phyloP scores from a whole-genome alignment of 306 rosid species.

The Pueraria montana region DNA sequence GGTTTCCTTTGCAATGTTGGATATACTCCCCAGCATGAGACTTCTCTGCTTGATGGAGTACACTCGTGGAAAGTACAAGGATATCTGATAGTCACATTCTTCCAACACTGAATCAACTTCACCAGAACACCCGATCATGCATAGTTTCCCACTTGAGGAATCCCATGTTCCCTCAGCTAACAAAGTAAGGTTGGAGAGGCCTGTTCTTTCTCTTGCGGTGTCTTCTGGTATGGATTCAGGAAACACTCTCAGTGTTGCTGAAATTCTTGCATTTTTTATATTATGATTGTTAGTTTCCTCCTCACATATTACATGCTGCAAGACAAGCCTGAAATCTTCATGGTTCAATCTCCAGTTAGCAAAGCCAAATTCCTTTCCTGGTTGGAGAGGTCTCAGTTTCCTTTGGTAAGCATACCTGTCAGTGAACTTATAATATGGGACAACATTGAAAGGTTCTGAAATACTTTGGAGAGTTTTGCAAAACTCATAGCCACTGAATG shows the following conservation, averaged over 20 bases:
- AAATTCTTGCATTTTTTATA: slow-evolving; percentile 2
- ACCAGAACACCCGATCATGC: slow-evolving; percentile 40
- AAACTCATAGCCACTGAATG: slow-evolving; percentile 34
- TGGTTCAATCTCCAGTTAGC: neutral
- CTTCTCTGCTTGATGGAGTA: slow-evolving; percentile 39
- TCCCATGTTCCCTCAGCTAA: slow-evolving; percentile 41
- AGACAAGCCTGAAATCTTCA: slow-evolving; percentile 22
- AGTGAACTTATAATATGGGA: neutral
- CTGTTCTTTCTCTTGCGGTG: slow-evolving; percentile 1
- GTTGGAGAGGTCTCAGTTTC: neutral
- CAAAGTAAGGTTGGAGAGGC: slow-evolving; percentile 19
- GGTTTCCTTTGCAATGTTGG: slow-evolving; percentile 12
- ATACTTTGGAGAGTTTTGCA: neutral
- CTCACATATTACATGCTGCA: slow-evolving; percentile 30
- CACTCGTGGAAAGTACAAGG: neutral
- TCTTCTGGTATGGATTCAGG: slow-evolving; percentile 21
- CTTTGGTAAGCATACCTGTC: neutral
- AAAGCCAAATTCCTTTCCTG: neutral
- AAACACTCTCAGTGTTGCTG: slow-evolving; percentile 27
- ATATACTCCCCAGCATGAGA: slow-evolving; percentile 23
- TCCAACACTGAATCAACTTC: slow-evolving; percentile 13
- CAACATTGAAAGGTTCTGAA: slow-evolving; percentile 5
- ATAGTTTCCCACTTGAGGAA: slow-evolving; percentile 35
- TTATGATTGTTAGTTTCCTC: neutral
- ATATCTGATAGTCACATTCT: slow-evolving; percentile 20